Conservation (phyloP, 2,329 filamentous ascomycete genomes). For the Diaporthe sp. region DNA sequence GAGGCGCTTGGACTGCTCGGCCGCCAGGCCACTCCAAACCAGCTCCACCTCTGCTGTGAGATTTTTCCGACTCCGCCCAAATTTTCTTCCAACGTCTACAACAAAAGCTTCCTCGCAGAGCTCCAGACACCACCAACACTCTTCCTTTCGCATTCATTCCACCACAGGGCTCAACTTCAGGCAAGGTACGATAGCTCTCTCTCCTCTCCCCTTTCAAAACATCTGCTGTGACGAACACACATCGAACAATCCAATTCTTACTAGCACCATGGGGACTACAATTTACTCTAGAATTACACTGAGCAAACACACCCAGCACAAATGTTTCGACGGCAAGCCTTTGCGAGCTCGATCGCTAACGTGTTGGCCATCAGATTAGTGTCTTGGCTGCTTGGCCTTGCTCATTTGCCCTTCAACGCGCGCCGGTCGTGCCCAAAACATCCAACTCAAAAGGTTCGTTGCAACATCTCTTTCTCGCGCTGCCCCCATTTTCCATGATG, state of each 20-base stretch:
- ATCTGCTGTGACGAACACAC: constrained; percentile 60
- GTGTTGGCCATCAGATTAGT: constrained; percentile 11
- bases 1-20: not conserved
- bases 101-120: constrained; percentile 24
- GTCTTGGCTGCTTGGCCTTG: constrained; percentile 17
- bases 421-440: not conserved
- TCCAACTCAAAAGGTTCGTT: constrained; percentile 62
- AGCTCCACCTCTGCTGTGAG: constrained; percentile 24
- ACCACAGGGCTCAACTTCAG: constrained; percentile 34
- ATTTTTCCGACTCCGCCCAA: constrained; percentile 40
- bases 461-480: constrained; percentile 38
- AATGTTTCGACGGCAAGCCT: constrained; percentile 12
- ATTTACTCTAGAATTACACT: constrained; percentile 68
- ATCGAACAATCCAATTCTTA: constrained; percentile 76
- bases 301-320: constrained; percentile 58
- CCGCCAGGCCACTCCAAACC: not conserved
- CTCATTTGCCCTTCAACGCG: constrained; percentile 15
- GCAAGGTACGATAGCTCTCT: constrained; percentile 47
- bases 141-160: constrained; percentile 18
- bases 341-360: constrained; percentile 28
- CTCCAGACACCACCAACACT: constrained; percentile 14
- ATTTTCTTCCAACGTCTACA: constrained; percentile 22
- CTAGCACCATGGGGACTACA: constrained; percentile 68
- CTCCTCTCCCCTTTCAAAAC: constrained; percentile 12
- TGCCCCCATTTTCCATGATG: constrained; percentile 64